Conservation (phyloP, 768 basidiomycete species). For the Mycena crocata region DNA sequence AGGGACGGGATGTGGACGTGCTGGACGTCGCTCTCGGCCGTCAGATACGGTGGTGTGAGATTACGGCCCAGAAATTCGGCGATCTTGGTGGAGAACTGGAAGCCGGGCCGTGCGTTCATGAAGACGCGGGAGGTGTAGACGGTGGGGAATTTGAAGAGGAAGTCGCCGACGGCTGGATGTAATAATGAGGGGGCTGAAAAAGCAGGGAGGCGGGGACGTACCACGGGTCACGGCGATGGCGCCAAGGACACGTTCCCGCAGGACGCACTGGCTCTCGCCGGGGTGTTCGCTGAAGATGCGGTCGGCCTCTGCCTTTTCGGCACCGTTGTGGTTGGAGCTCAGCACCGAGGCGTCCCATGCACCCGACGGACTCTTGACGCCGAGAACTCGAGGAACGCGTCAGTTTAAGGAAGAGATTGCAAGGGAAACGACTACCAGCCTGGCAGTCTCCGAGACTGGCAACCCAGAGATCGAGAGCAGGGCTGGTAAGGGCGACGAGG, state of each 20-base stretch:
- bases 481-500: conserved; percentile 60
- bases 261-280: conserved; percentile 55
- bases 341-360: conserved; percentile 55
- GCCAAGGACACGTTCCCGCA: conserved; percentile 61
- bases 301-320: conserved; percentile 52
- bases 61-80: conserved; percentile 58
- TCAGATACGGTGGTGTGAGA: conserved; percentile 66
- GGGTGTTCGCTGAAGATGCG: conserved; percentile 60
- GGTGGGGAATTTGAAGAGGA: conserved; percentile 63
- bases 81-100: conserved; percentile 48
- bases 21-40: conserved; percentile 54
- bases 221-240: conserved; percentile 69
- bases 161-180: conserved; percentile 63
- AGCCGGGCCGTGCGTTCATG: conserved; percentile 52
- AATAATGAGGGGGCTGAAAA: conserved; percentile 1
- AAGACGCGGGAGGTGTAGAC: conserved; percentile 61
- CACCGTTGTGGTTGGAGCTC: conserved; percentile 64
- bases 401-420: background rate
- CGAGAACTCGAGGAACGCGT: conserved; percentile 51
- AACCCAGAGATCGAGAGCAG: conserved; percentile 61
- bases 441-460: conserved; percentile 69
- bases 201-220: conserved; percentile 31
- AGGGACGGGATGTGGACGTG: conserved; percentile 49
- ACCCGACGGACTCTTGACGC: conserved; percentile 45
- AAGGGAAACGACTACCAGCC: conserved; percentile 52